Base-by-base conservation (phyloP, 2,329 filamentous ascomycete genomes). In the Fusarium proliferatum region DNA sequence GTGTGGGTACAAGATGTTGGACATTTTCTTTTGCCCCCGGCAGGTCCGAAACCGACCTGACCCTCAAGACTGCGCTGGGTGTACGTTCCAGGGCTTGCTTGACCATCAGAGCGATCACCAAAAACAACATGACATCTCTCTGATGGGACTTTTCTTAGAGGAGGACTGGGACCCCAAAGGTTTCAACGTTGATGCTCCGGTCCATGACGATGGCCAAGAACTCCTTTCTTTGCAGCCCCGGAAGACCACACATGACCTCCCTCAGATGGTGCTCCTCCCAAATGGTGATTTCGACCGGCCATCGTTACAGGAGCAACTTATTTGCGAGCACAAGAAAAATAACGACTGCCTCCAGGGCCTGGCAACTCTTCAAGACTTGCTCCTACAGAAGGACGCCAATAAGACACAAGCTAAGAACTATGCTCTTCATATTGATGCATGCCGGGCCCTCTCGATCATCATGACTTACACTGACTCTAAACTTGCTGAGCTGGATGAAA, bases 131-230 rank as follows among this genome's bases (percentile, higher is more conserved):
- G 75, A 78, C 34, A 60, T 52, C 4, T n/a, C 62, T 1, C 55
- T 72, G 2, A 46, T 82, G 42, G 38, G 61, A 2, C 39, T 17
- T 0, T 74, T 83, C 6, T 81, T 55, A 13, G 51, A 79, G n/a
- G 68, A 76, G 3, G 48, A 74, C 1, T 82, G 81, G 80, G 42
- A 77, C 3, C 60, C 38, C 0, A 36, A 16, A 0, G 64, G 21
- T 0, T 82, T 81, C 72, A 83, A 84, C 55, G 3, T 38, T 4
- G 79, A 82, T 21, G 81, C 82, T 1, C 81, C 81, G 1, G 28
- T 83, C 4, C 53, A 71, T 36, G 23, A 41, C 5, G 39, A 61
- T 11, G 77, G 73, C 2, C 43, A 43, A 3, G 60, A 38, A 9
- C 30, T 82, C 6, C 61, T 82, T 11, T 66, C 39, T 1, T 66